Conservation (phyloP, 2,329 filamentous ascomycete genomes). For the Fusarium bulbicola region DNA sequence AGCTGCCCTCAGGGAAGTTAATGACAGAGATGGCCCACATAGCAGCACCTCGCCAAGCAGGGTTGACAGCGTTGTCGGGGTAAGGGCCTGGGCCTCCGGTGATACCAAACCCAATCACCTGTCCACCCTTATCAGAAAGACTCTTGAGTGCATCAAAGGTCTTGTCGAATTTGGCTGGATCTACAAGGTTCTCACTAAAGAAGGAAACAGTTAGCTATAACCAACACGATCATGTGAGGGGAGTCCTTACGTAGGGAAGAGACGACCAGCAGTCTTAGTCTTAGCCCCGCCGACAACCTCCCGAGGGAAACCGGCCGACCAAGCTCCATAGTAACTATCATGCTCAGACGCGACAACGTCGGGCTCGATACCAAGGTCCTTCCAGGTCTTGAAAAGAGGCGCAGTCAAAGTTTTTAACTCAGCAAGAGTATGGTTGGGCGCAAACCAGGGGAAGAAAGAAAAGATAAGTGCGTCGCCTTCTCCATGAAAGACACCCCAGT, state of each 20-base stretch:
- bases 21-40: constrained; percentile 50
- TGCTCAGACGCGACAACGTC: constrained; percentile 26
- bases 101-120: constrained; percentile 54
- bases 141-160: constrained; percentile 50
- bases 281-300: constrained; percentile 19
- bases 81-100: constrained; percentile 43
- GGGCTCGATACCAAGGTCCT: constrained; percentile 17
- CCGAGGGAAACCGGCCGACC: constrained; percentile 34
- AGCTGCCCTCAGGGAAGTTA: constrained; percentile 41
- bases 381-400: constrained; percentile 25
- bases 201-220: background rate
- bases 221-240: accelerated
- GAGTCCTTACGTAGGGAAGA: constrained; percentile 29
- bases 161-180: constrained; percentile 43
- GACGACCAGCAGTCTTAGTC: constrained; percentile 35
- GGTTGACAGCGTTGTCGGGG: constrained; percentile 55
- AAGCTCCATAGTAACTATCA: constrained; percentile 29
- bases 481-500: constrained; percentile 33
- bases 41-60: constrained; percentile 57
- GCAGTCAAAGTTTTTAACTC: constrained; percentile 15
- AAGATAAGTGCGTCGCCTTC: constrained; percentile 19
- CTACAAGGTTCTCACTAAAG: constrained; percentile 24
- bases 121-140: constrained; percentile 52
- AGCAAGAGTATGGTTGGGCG: constrained; percentile 27
- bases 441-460: constrained; percentile 37